Conservation (phyloP, 352 stramenopile genomes). For the Globisporangium canariense region DNA sequence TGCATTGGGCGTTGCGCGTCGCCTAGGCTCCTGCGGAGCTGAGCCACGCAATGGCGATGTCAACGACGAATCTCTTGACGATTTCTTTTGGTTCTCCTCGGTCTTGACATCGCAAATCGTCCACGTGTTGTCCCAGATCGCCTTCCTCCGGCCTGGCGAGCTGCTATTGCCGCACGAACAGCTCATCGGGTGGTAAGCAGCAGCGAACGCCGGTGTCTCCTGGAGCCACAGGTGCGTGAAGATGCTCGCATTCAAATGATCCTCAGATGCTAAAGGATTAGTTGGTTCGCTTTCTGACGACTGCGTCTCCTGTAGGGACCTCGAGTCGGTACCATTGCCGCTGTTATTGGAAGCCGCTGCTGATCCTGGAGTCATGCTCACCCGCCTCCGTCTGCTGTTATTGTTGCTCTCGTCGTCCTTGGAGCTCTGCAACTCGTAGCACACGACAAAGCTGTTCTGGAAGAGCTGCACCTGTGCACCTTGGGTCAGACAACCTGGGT, state of each 20-base stretch:
- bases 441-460: constrained; percentile 22
- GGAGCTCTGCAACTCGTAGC: constrained; percentile 20
- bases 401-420: constrained; percentile 2
- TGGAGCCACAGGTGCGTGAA: constrained; percentile 18
- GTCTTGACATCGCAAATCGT: constrained; percentile 17
- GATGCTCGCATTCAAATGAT: neutral
- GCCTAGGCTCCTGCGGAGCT: neutral
- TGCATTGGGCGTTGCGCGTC: neutral
- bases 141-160: neutral
- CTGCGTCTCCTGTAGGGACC: neutral
- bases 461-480: constrained; percentile 16
- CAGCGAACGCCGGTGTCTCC: neutral
- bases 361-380: neutral
- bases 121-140: constrained; percentile 19
- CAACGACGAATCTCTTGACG: neutral
- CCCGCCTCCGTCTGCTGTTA: neutral
- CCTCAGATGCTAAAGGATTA: neutral
- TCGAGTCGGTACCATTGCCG: neutral
- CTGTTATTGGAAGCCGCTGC: neutral
- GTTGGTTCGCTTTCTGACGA: neutral
- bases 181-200: constrained; percentile 6
- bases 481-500: constrained; percentile 16
- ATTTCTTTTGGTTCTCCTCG: neutral
- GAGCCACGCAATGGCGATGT: neutral
- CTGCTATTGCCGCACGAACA: constrained; percentile 2